A percentile compares a stretch with the other conserved stretches of the same genome.
Evolutionary conservation across 2,329 filamentous ascomycete genomes (phyloP).

Genomic region (Volutella citrinella): DNA sequence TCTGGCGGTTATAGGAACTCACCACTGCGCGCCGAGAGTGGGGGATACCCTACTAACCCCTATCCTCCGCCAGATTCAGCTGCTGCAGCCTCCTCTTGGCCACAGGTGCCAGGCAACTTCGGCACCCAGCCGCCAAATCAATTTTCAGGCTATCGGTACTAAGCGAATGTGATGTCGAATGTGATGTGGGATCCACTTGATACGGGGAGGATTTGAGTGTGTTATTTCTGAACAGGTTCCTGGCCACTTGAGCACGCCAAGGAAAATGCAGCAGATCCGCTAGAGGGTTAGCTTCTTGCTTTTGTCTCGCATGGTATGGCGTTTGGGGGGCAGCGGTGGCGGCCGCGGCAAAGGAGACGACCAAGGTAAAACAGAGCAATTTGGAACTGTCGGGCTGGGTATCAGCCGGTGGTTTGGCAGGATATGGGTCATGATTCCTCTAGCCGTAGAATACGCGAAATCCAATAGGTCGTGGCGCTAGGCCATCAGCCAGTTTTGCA

Average conservation of each 20-base stretch:
- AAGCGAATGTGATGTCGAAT: slow-evolving; percentile 1
- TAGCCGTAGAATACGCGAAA: too few relatives aligned
- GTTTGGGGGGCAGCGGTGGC: slow-evolving; percentile 19
- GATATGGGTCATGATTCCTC: too few relatives aligned
- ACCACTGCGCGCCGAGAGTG: slow-evolving; percentile 46
- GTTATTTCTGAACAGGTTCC: slow-evolving; percentile 1
- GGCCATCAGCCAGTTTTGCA: too few relatives aligned
- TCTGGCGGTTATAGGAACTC: slow-evolving; percentile 49
- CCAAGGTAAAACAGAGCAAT: too few relatives aligned
- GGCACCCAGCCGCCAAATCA: slow-evolving; percentile 32
- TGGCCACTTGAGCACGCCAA: neutral
- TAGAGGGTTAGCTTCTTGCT: slow-evolving; percentile 14
- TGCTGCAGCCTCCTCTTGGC: slow-evolving; percentile 25
- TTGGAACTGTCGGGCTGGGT: too few relatives aligned
- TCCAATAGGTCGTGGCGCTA: too few relatives aligned
- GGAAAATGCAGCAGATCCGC: too few relatives aligned
- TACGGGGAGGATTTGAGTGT: slow-evolving; percentile 1
- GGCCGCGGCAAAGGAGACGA: slow-evolving; percentile 14
- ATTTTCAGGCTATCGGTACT: slow-evolving; percentile 36
- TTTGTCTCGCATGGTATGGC: slow-evolving; percentile 28
- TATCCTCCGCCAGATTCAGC: slow-evolving; percentile 29
- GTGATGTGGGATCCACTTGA: too few relatives aligned
- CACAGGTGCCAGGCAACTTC: slow-evolving; percentile 27
- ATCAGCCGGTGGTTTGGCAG: too few relatives aligned
- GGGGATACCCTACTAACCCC: slow-evolving; percentile 24